Evolutionary conservation across 257 asterid species (phyloP).

Genomic region (Oldenlandia corymbosa): DNA sequence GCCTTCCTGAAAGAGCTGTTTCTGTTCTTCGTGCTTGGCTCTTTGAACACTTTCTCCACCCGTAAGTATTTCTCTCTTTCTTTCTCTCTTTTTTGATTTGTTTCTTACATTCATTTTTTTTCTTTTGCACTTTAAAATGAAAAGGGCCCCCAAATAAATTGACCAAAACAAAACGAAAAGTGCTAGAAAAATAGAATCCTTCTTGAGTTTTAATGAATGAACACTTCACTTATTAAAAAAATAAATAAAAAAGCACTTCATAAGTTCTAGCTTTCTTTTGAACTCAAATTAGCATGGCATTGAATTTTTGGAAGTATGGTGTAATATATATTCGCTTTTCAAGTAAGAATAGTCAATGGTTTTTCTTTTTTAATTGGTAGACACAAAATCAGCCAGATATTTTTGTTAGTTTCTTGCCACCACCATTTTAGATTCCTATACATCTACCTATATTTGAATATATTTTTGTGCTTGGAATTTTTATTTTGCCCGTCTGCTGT

Average conservation of each 20-base stretch:
- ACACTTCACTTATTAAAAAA: not conserved
- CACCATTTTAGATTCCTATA: constrained; percentile 23
- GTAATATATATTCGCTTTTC: no score
- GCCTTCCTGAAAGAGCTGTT: constrained; percentile 79
- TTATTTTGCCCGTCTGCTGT: no score
- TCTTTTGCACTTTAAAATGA: not conserved
- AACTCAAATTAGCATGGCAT: no score
- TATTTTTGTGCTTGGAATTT: not conserved
- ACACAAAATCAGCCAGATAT: constrained; percentile 21
- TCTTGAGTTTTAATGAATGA: no score
- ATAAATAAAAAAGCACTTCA: no score
- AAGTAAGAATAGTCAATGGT: constrained; percentile 35
- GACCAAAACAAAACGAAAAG: not conserved
- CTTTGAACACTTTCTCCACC: constrained; percentile 93
- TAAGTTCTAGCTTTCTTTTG: no score
- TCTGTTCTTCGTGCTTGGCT: constrained; percentile 87
- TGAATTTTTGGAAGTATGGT: no score
- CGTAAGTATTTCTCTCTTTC: constrained; percentile 32
- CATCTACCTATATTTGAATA: not conserved
- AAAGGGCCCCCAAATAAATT: no score
- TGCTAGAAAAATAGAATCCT: not conserved
- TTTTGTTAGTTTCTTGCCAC: constrained; percentile 28
- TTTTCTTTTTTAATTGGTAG: no score
- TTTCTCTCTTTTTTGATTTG: not conserved
- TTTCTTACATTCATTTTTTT: no score